Conservation (phyloP, 2,329 filamentous ascomycete genomes). For the Phialemonium atrogriseum region DNA sequence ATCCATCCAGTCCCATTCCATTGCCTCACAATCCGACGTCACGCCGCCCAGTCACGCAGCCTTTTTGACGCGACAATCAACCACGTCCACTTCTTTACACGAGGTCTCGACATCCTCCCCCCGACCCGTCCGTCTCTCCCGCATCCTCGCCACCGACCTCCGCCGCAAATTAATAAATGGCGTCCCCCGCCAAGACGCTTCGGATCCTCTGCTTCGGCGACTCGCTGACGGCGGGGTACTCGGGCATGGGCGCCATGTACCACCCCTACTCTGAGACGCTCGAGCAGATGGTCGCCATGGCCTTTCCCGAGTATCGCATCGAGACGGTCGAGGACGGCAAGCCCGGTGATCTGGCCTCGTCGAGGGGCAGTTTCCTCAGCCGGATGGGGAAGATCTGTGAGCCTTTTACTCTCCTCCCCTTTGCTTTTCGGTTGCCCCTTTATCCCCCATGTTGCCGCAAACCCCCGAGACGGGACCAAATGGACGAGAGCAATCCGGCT, state of each 20-base stretch:
- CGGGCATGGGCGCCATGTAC: constrained; percentile 27
- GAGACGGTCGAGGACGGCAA: constrained; percentile 18
- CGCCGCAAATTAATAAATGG: constrained; percentile 1
- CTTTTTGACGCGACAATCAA: neutral
- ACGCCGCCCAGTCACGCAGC: neutral
- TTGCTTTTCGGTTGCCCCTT: neutral
- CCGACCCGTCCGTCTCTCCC: too few relatives aligned
- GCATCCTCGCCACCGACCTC: neutral
- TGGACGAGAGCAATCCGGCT: too few relatives aligned
- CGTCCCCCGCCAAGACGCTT: constrained; percentile 24
- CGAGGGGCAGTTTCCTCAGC: constrained; percentile 11
- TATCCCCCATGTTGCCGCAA: constrained; percentile 3
- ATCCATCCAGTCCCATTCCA: neutral
- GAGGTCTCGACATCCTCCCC: too few relatives aligned
- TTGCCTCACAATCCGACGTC: neutral
- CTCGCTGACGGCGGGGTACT: constrained; percentile 53
- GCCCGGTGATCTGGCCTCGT: constrained; percentile 15
- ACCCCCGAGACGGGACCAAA: too few relatives aligned
- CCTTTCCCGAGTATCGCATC: constrained; percentile 26
- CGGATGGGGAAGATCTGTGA: constrained; percentile 18
- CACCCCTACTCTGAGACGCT: constrained; percentile 48
- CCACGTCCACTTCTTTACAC: too few relatives aligned
- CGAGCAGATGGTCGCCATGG: constrained; percentile 33
- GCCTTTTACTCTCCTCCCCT: neutral
- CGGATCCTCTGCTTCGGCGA: constrained; percentile 57